A percentile compares a stretch with the other conserved stretches of the same genome.
These are phyloP conservation scores for Obelidium mucronatum DNA, from an alignment of 192 early-diverging fungal genomes.

Conservation along the genomic window DNA sequence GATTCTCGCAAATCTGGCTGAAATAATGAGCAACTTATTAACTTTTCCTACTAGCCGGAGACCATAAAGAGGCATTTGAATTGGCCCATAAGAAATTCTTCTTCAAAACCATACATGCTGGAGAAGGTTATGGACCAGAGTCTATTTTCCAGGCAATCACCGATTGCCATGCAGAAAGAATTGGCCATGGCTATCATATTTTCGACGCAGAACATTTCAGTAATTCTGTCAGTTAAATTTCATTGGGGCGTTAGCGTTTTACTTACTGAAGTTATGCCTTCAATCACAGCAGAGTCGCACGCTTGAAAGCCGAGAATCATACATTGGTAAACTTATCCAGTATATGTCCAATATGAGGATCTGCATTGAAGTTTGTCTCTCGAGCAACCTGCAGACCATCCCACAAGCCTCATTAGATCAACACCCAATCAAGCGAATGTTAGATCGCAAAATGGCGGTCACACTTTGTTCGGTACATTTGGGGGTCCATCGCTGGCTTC, in stretches of 20 bases:
- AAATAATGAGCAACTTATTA: background rate
- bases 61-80: constrained; percentile 25
- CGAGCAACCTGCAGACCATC: constrained; percentile 27
- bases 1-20: background rate
- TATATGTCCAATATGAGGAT: constrained; percentile 20
- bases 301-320: background rate
- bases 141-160: constrained; percentile 33
- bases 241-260: too few relatives aligned
- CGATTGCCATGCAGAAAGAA: constrained; percentile 29
- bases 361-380: constrained; percentile 26
- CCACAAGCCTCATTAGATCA: background rate
- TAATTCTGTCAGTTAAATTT: too few relatives aligned
- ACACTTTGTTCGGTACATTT: constrained; percentile 14
- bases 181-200: constrained; percentile 24
- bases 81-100: constrained; percentile 34
- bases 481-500: background rate
- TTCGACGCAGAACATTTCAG: constrained; percentile 21
- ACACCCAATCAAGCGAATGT: constrained; percentile 17
- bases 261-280: too few relatives aligned
- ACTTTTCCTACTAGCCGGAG: constrained; percentile 2
- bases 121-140: constrained; percentile 27
- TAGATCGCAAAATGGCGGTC: constrained; percentile 25
- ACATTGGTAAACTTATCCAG: background rate
- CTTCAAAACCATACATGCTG: constrained; percentile 32
- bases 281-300: background rate